These are phyloP conservation scores for Fusarium luffae DNA, from an alignment of 2,329 filamentous ascomycete species.

Conservation along the genomic window DNA sequence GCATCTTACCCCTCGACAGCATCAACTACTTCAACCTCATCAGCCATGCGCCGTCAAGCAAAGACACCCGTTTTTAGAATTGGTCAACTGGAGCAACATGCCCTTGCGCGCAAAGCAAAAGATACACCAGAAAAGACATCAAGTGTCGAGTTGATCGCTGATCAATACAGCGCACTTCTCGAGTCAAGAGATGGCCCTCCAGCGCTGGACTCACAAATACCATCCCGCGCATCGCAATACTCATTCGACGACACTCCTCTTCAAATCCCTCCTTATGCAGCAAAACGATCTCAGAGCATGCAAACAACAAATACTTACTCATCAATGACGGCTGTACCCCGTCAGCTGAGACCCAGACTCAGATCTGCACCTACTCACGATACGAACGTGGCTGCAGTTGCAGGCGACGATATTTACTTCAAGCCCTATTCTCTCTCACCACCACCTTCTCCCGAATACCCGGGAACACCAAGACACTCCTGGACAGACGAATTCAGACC, in stretches of 20 bases:
- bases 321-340: slow-evolving; percentile 41
- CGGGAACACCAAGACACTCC: slow-evolving; percentile 18
- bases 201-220: slow-evolving; percentile 48
- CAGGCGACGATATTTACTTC: slow-evolving; percentile 60
- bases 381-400: slow-evolving; percentile 59
- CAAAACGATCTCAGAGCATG: slow-evolving; percentile 15
- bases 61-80: slow-evolving; percentile 64
- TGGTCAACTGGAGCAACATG: slow-evolving; percentile 59
- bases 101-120: slow-evolving; percentile 36
- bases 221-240: slow-evolving; percentile 17
- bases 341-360: slow-evolving; percentile 18
- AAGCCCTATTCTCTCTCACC: slow-evolving; percentile 58
- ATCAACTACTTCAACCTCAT: slow-evolving; percentile 48
- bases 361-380: slow-evolving; percentile 57
- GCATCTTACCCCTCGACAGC: slow-evolving; percentile 49
- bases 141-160: slow-evolving; percentile 61
- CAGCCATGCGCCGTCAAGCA: slow-evolving; percentile 57
- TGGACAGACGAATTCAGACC: slow-evolving; percentile 26
- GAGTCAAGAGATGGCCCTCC: slow-evolving; percentile 52
- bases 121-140: slow-evolving; percentile 50
- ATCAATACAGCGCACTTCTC: slow-evolving; percentile 62
- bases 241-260: slow-evolving; percentile 29
- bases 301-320: slow-evolving; percentile 29
- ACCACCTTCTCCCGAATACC: slow-evolving; percentile 47
- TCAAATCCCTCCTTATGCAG: slow-evolving; percentile 26